Conservation (phyloP, 345 rosid species). For the Hirschfeldia incana region DNA sequence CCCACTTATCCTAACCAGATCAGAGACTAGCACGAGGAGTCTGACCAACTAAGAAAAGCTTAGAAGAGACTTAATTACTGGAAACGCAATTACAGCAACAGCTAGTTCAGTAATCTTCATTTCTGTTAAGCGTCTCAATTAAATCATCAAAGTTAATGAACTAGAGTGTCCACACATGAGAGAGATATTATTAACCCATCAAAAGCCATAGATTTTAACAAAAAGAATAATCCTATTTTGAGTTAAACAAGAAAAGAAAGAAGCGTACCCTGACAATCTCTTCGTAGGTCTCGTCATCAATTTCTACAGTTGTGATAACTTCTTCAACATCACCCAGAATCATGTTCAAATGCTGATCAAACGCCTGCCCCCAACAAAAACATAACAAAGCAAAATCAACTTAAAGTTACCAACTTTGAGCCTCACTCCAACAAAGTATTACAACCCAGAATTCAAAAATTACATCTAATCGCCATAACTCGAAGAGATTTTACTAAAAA, state of each 20-base stretch:
- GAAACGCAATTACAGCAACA: not conserved
- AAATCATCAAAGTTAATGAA: not conserved
- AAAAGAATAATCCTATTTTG: not conserved
- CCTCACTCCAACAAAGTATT: not conserved
- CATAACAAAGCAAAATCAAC: not conserved
- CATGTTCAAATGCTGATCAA: slow-evolving; percentile 99
- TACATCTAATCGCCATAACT: not conserved
- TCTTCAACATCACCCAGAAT: slow-evolving; percentile 99
- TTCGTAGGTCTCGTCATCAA: slow-evolving; percentile 97
- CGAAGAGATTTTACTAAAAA: not conserved
- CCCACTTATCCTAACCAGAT: not conserved
- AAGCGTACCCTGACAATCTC: slow-evolving; percentile 91
- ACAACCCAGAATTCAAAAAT: not conserved
- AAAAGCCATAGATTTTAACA: too few species aligned
- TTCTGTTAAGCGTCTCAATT: not conserved
- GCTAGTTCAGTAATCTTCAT: too few species aligned
- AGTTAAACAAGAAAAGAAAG: not conserved
- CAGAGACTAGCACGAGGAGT: not conserved
- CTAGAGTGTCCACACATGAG: too few species aligned
- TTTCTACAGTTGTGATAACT: slow-evolving; percentile 91
- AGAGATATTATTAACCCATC: not conserved
- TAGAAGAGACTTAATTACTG: not conserved
- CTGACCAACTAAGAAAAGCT: not conserved
- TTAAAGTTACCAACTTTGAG: not conserved
- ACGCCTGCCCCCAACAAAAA: slow-evolving; percentile 58